Conservation (phyloP, 2,329 filamentous ascomycete species). For the Claviceps sorghi region DNA sequence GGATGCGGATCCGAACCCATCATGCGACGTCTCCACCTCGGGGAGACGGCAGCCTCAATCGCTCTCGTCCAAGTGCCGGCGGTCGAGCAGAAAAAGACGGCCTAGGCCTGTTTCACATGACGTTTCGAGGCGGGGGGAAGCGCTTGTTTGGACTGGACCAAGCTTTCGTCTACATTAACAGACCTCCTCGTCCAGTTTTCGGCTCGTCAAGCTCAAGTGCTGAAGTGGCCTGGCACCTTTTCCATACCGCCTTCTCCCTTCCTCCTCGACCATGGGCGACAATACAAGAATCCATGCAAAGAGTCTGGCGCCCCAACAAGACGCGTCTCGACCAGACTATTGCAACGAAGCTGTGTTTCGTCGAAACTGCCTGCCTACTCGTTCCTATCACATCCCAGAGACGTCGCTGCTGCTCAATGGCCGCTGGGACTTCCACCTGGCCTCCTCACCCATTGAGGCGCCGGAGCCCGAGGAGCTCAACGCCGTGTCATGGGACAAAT, state of each 20-base stretch:
- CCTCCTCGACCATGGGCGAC: background rate
- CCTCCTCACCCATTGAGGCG: constrained; percentile 29
- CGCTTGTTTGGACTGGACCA: background rate
- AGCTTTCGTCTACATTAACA: background rate
- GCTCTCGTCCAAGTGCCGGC: background rate
- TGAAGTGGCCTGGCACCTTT: background rate
- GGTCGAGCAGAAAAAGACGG: background rate
- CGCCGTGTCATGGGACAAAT: constrained; percentile 24
- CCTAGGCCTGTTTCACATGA: background rate
- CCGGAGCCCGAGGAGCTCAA: constrained; percentile 21
- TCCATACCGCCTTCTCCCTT: background rate
- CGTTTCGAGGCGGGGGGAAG: background rate
- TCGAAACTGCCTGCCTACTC: constrained; percentile 36
- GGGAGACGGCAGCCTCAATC: background rate
- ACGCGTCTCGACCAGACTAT: constrained; percentile 29
- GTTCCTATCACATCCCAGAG: constrained; percentile 38
- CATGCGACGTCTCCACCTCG: background rate
- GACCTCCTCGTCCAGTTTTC: background rate
- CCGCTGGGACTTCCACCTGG: constrained; percentile 40
- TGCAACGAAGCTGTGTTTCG: constrained; percentile 36
- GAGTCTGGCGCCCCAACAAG: constrained; percentile 21
- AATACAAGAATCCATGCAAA: background rate
- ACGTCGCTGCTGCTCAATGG: constrained; percentile 38
- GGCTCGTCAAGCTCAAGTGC: background rate
- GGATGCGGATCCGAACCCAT: background rate